A percentile compares a stretch with the other conserved stretches of the same genome.
Conservation (phyloP, 1,284 basidiomycete genomes). For the Ceratobasidium sp. region DNA sequence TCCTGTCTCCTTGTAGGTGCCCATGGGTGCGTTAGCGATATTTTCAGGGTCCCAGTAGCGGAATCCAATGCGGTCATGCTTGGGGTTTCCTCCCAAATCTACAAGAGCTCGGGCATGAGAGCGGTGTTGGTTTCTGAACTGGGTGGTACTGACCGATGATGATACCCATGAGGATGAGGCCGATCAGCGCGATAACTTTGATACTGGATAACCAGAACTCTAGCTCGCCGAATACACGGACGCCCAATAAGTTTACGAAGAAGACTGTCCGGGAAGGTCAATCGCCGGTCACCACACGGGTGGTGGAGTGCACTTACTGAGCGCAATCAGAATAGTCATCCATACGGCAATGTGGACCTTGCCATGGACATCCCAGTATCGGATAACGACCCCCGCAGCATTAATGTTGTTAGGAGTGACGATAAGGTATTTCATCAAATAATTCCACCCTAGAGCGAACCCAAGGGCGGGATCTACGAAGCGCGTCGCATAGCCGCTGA, state of each 20-base stretch:
- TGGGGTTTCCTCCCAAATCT: slow-evolving; percentile 77
- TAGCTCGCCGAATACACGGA: slow-evolving; percentile 72
- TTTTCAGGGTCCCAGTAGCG: slow-evolving; percentile 59
- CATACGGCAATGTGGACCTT: slow-evolving; percentile 68
- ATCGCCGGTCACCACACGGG: background rate
- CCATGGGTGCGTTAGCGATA: slow-evolving; percentile 58
- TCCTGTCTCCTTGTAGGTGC: slow-evolving; percentile 57
- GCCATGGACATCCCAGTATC: slow-evolving; percentile 66
- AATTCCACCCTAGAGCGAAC: slow-evolving; percentile 55
- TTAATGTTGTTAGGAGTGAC: slow-evolving; percentile 63
- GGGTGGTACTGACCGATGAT: slow-evolving; percentile 51
- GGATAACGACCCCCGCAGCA: slow-evolving; percentile 72
- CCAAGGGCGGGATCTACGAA: slow-evolving; percentile 61
- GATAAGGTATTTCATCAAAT: slow-evolving; percentile 54
- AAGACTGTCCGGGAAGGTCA: slow-evolving; percentile 59
- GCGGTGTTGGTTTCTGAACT: no score
- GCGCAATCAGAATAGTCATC: slow-evolving; percentile 72
- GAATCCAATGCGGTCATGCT: slow-evolving; percentile 71
- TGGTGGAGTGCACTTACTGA: slow-evolving; percentile 60
- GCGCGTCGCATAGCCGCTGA: slow-evolving; percentile 54
- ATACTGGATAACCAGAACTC: slow-evolving; percentile 61
- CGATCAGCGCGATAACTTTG: slow-evolving; percentile 70
- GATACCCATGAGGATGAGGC: slow-evolving; percentile 71
- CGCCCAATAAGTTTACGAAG: slow-evolving; percentile 67
- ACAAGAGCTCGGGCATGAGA: slow-evolving; percentile 63